These are phyloP conservation scores for Erysimum pusillum DNA, from an alignment of 441 rosid species.

Conservation along the genomic window DNA sequence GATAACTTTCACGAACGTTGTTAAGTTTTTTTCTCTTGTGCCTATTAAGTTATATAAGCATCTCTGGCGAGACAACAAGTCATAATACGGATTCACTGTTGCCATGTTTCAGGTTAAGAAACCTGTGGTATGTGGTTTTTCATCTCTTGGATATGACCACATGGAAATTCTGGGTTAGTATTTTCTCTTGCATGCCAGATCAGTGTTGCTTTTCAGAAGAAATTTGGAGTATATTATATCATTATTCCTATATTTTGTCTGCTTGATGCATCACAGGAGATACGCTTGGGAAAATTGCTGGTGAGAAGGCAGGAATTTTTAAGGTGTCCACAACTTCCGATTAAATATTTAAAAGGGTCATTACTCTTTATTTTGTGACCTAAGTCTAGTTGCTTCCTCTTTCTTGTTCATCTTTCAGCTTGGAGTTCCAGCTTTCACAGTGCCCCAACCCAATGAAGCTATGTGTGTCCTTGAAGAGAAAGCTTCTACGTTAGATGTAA, in stretches of 20 bases:
- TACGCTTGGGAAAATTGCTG: constrained; percentile 95
- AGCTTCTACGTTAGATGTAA: no score
- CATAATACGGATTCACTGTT: constrained; percentile 39
- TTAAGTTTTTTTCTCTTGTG: no score
- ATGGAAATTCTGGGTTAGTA: constrained; percentile 99
- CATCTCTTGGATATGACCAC: constrained; percentile 98
- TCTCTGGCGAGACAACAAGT: no score
- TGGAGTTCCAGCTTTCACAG: constrained; percentile 91
- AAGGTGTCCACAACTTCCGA: no score
- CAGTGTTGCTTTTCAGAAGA: no score
- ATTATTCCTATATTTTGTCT: no score
- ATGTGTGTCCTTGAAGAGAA: constrained; percentile 87
- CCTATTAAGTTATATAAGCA: constrained; percentile 14
- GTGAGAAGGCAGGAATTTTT: constrained; percentile 98
- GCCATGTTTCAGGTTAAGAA: constrained; percentile 72
- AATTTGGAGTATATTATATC: no score
- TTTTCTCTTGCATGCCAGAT: constrained; percentile 27
- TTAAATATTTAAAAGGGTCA: no score
- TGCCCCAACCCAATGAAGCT: constrained; percentile 94
- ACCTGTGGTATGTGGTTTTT: constrained; percentile 87
- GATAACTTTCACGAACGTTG: constrained; percentile 12
- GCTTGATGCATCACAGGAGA: constrained; percentile 70
- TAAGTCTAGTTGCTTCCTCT: constrained; percentile 34
- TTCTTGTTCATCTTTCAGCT: constrained; percentile 53
- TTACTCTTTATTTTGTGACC: no score